A percentile compares a stretch with the other conserved stretches of the same genome.
These are phyloP conservation scores for Neurospora sp. DNA, from an alignment of 495 filamentous ascomycete species.

Conservation along the genomic window DNA sequence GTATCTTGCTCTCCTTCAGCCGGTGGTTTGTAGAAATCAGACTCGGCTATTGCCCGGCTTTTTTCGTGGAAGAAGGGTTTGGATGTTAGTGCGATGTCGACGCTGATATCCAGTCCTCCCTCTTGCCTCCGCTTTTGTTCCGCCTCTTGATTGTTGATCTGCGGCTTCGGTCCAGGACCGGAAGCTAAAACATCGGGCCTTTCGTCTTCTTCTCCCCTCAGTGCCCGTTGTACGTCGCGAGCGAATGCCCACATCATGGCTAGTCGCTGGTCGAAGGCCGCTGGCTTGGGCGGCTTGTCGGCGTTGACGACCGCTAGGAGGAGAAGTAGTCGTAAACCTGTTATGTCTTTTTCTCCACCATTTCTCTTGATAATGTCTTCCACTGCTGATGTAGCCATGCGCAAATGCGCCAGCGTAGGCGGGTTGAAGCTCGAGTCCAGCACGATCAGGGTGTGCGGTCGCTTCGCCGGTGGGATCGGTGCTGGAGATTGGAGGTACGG, in stretches of 20 bases:
- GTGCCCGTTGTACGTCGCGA: slow-evolving; percentile 38
- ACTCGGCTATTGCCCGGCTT: slow-evolving; percentile 51
- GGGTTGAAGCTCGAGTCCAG: slow-evolving; percentile 96
- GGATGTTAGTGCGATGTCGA: slow-evolving; percentile 78
- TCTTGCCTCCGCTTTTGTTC: not conserved
- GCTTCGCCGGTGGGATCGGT: slow-evolving; percentile 13
- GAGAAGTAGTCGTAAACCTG: slow-evolving; percentile 53
- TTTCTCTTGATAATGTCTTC: slow-evolving; percentile 22
- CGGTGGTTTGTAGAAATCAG: slow-evolving; percentile 36
- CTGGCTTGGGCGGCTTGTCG: slow-evolving; percentile 81
- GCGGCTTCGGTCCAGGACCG: not conserved
- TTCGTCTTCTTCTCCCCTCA: not conserved
- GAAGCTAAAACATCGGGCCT: not conserved
- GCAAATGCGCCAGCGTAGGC: slow-evolving; percentile 72
- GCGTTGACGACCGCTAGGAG: slow-evolving; percentile 87
- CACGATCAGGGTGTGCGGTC: slow-evolving; percentile 51
- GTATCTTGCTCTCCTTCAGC: slow-evolving; percentile 7
- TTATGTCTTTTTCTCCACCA: not conserved
- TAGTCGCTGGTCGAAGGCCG: slow-evolving; percentile 69
- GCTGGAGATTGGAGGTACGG: not conserved
- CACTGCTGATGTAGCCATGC: slow-evolving; percentile 62
- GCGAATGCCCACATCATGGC: slow-evolving; percentile 83
- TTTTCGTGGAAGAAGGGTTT: slow-evolving; percentile 83
- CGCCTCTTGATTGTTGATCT: not conserved
- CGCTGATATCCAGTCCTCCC: slow-evolving; percentile 16